Percentiles rank a stretch among this genome's conserved stretches.
phyloP scores from a whole-genome alignment of 2,329 filamentous ascomycete species.

The Epichloe amarillans region DNA sequence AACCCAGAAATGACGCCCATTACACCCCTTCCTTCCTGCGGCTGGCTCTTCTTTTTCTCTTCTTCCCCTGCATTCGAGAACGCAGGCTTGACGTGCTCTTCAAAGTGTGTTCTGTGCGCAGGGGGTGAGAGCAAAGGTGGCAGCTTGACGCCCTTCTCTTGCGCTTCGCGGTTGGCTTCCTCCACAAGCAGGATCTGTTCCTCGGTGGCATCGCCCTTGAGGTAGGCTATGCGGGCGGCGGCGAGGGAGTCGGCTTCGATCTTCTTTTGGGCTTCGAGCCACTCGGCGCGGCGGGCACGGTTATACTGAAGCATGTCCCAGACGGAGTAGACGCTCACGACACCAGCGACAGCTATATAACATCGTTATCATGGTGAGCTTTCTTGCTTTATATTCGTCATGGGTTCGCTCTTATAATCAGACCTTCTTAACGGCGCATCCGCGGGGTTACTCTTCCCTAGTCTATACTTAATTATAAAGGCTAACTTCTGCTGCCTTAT shows the following conservation, averaged over 20 bases:
- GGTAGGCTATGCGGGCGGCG: constrained; percentile 45
- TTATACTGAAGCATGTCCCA: constrained; percentile 50
- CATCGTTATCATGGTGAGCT: too few species aligned
- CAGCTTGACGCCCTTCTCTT: constrained; percentile 30
- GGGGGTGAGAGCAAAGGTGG: constrained; percentile 36
- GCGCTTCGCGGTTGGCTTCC: constrained; percentile 37
- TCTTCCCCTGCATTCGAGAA: constrained; percentile 13
- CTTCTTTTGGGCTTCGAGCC: constrained; percentile 40
- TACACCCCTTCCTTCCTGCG: constrained; percentile 21
- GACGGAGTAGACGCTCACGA: constrained; percentile 45
- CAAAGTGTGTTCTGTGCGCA: constrained; percentile 22
- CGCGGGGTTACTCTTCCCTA: too few species aligned
- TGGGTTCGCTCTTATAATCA: too few species aligned
- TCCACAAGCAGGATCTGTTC: constrained; percentile 45
- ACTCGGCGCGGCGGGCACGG: constrained; percentile 45
- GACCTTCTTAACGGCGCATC: too few species aligned
- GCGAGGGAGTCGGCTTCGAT: constrained; percentile 42
- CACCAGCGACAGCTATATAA: constrained; percentile 34
- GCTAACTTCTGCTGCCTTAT: too few species aligned
- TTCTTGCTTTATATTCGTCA: too few species aligned
- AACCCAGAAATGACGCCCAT: constrained; percentile 21
- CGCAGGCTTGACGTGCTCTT: constrained; percentile 21
- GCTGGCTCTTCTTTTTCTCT: constrained; percentile 6
- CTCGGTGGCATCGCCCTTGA: constrained; percentile 41
- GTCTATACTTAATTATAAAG: too few species aligned